These are phyloP conservation scores for Arachnopeziza araneosa DNA, from an alignment of 2,329 filamentous ascomycete species.

Conservation along the genomic window DNA sequence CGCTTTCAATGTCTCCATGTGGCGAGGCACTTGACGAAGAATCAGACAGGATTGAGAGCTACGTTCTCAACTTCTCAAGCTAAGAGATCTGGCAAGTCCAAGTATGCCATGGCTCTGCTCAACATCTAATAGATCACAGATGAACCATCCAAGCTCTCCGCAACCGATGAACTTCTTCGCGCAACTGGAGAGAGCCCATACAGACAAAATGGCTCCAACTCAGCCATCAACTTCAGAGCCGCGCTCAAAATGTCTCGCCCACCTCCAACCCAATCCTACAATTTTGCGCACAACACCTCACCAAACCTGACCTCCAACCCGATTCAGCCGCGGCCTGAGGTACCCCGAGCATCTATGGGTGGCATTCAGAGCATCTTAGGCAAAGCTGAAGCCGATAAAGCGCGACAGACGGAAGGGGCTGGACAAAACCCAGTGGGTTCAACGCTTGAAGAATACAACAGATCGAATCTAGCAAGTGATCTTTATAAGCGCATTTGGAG, in stretches of 20 bases:
- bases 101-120: neutral
- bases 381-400: too few relatives aligned
- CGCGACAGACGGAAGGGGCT: too few relatives aligned
- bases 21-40: slow-evolving; percentile 9
- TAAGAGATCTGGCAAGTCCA: slow-evolving; percentile 20
- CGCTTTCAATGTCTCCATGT: slow-evolving; percentile 28
- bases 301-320: neutral
- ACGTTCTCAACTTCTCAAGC: slow-evolving; percentile 24
- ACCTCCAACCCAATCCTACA: neutral
- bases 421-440: too few relatives aligned
- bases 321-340: neutral
- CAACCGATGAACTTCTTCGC: neutral
- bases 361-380: neutral
- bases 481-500: slow-evolving; percentile 62
- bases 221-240: neutral
- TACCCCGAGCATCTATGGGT: neutral
- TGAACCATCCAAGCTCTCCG: neutral
- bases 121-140: neutral
- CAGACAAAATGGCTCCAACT: neutral
- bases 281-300: neutral
- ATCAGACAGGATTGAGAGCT: slow-evolving; percentile 9
- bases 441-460: neutral
- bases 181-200: neutral
- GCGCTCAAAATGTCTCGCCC: neutral
- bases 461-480: slow-evolving; percentile 32